These are phyloP conservation scores for Thymus mandschuricus DNA, from an alignment of 257 asterid species.

Conservation along the genomic window DNA sequence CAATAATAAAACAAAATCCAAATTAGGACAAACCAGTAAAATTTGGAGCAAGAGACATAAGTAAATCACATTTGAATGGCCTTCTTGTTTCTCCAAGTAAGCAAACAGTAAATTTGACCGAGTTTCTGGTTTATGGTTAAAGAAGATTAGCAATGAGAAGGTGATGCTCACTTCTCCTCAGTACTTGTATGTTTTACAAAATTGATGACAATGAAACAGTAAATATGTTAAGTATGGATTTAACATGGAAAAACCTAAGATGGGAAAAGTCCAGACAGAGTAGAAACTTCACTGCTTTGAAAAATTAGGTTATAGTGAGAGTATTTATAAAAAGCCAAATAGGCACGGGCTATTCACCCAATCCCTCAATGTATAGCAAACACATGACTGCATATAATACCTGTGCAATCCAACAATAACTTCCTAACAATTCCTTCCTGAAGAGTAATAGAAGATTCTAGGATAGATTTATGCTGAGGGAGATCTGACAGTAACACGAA, in stretches of 20 bases:
- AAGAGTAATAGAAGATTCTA: conserved; percentile 18
- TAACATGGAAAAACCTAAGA: not conserved
- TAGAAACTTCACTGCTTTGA: not conserved
- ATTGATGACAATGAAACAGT: not conserved
- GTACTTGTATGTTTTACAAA: not conserved
- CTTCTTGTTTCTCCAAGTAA: no score
- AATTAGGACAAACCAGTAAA: not conserved
- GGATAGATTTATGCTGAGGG: not conserved
- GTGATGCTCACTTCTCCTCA: not conserved
- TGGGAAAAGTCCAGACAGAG: not conserved
- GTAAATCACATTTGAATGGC: not conserved
- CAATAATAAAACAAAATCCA: not conserved
- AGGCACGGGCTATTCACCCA: not conserved
- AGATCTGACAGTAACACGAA: conserved; percentile 3
- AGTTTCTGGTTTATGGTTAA: not conserved
- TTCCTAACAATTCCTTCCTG: not conserved
- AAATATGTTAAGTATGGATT: not conserved
- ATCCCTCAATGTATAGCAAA: not conserved
- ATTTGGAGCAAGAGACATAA: not conserved
- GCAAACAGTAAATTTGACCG: not conserved
- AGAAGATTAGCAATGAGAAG: conserved; percentile 2
- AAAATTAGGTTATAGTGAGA: not conserved
- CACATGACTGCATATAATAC: not conserved
- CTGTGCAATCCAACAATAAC: not conserved
- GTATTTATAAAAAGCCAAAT: not conserved